Evolutionary conservation across 2,329 filamentous ascomycete genomes (phyloP).

Genomic region (Pseudogymnoascus verrucosus): DNA sequence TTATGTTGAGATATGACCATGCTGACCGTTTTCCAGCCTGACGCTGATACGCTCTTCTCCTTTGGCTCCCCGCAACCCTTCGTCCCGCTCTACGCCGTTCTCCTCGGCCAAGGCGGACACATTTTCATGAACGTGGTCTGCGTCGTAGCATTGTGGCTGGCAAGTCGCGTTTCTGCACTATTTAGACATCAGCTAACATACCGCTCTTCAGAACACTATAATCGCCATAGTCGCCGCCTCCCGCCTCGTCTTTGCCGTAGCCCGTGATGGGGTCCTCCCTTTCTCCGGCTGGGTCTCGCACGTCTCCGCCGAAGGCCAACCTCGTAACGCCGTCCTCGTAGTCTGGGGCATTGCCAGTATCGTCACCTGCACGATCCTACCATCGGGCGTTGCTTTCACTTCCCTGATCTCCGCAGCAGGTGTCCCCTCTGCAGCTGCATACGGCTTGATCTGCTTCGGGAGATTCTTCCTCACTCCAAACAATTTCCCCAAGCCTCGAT

Average conservation of each 20-base stretch:
- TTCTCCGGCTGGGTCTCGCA: slow-evolving; percentile 50
- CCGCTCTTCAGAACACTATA: slow-evolving; percentile 42
- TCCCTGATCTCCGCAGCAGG: slow-evolving; percentile 46
- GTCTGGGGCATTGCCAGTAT: slow-evolving; percentile 47
- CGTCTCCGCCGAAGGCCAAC: slow-evolving; percentile 46
- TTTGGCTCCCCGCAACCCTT: slow-evolving; percentile 51
- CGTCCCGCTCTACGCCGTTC: slow-evolving; percentile 48
- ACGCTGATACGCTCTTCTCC: slow-evolving; percentile 43
- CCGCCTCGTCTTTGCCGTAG: slow-evolving; percentile 54
- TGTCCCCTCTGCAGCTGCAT: slow-evolving; percentile 43
- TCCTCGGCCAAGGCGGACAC: slow-evolving; percentile 47
- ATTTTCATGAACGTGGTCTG: slow-evolving; percentile 55
- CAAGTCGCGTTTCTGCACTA: slow-evolving; percentile 25
- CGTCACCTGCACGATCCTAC: slow-evolving; percentile 51
- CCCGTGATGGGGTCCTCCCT: slow-evolving; percentile 51
- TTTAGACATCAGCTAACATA: slow-evolving; percentile 14
- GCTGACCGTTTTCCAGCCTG: slow-evolving; percentile 33
- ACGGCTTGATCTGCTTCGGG: slow-evolving; percentile 42
- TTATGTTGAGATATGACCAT: not conserved
- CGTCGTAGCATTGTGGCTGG: slow-evolving; percentile 42
- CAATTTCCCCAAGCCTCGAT: slow-evolving; percentile 38
- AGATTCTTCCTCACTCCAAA: slow-evolving; percentile 40
- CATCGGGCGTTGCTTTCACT: slow-evolving; percentile 45
- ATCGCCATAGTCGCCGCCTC: slow-evolving; percentile 52
- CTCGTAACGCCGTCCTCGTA: slow-evolving; percentile 51